Evolutionary conservation across 2,329 filamentous ascomycete genomes (phyloP).

Genomic region (Xylaria arbuscula): DNA sequence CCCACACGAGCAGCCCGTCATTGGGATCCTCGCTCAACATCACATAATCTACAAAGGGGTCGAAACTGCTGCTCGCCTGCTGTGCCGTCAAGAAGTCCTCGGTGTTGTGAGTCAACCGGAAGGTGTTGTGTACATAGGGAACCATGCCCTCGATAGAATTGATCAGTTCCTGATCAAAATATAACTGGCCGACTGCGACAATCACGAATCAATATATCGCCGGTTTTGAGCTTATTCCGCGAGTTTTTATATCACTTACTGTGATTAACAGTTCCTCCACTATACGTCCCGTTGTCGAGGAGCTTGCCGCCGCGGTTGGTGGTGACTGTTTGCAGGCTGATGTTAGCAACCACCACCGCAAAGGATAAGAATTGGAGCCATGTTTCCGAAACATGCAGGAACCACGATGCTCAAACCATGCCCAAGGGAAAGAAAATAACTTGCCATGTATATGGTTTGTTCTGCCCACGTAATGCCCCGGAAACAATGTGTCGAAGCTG

Average conservation of each 20-base stretch:
- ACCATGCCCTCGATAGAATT: constrained; percentile 58
- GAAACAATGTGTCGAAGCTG: constrained; percentile 57
- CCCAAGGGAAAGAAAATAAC: no score
- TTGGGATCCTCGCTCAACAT: constrained; percentile 62
- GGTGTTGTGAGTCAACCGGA: constrained; percentile 59
- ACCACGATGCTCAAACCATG: no score
- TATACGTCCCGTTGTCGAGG: constrained; percentile 61
- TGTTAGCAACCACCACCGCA: no score
- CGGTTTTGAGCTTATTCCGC: neutral
- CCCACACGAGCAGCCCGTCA: constrained; percentile 64
- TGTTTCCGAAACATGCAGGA: no score
- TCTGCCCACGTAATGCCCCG: constrained; percentile 50
- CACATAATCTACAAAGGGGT: constrained; percentile 67
- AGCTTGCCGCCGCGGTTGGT: constrained; percentile 47
- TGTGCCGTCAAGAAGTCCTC: constrained; percentile 61
- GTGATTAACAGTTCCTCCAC: constrained; percentile 63
- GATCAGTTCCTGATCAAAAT: constrained; percentile 68
- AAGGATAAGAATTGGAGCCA: no score
- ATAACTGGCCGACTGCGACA: constrained; percentile 63
- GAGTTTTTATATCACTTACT: constrained; percentile 35
- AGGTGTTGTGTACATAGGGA: constrained; percentile 59
- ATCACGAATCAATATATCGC: constrained; percentile 4
- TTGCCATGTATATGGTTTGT: no score
- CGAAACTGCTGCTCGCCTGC: constrained; percentile 48
- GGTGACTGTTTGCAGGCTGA: constrained; percentile 35